Evolutionary conservation across 2,329 filamentous ascomycete genomes (phyloP), one percentile per base, ranked within the genome.

Genomic region (Drechslera avenae): DNA sequence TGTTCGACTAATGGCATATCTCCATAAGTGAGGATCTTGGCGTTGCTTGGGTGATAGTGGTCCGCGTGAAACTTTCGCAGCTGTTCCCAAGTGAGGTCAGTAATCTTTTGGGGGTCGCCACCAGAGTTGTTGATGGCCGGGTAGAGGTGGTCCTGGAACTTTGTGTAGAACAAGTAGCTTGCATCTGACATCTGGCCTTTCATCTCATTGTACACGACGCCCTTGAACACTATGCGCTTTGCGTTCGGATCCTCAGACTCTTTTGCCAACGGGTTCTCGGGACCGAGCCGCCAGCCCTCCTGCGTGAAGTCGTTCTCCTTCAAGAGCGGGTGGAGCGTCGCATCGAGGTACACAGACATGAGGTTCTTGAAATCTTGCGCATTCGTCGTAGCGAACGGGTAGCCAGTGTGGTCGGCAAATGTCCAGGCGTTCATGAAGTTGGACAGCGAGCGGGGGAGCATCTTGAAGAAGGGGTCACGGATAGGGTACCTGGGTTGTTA

Each of bases 371-470:
- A 99, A 67, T 99, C 94, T 72, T 96, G 91, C 16, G 85, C 81
- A 67, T 99, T 99, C 18, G 94, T 99, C 2, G 94, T 99, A 49
- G 94, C 92, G 74, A 99, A 99, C 2, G 94, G 94, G 70, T 99
- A 99, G 62, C 91, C 96, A 9, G 94, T 99, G 73, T 99, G 92
- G 68, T 97, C 93, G 17, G 91, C 89, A 19, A 92, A 91, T 34
- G 94, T 99, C 72, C 97, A 96, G 54, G 94, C 94, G 74, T 99
- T 99, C 94, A 99, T 99, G 71, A 97, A 99, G 76, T 97, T 99
- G 59, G 94, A 97, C n/a, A 99, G 82, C 4, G 94, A 97, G 63
- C 94, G 86, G 17, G 94, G 94, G 19, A 99, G 83, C 94, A 99
- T 99, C 83, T 97, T 99, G 81, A 99, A 99, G 81, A 99, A 99